A percentile compares a stretch with the other conserved stretches of the same genome.
Conservation (phyloP, 371 early-diverging fungal species). For the Rhizomucor pusillus region DNA sequence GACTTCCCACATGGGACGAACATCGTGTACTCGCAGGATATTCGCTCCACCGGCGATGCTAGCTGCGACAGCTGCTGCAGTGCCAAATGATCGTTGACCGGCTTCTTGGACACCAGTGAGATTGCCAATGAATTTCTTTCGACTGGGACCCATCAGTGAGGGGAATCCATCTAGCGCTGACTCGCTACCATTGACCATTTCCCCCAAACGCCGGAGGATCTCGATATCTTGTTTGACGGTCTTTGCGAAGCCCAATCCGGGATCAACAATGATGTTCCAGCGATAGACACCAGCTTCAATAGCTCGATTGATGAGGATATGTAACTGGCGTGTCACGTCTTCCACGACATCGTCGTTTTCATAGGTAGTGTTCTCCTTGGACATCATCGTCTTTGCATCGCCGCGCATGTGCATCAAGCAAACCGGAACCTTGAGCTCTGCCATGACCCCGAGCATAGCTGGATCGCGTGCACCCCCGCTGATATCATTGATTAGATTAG, state of each 20-base stretch:
- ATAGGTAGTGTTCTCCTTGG: conserved; percentile 65
- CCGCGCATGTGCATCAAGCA: conserved; percentile 98
- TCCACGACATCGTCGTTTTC: conserved; percentile 69
- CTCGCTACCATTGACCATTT: conserved; percentile 54
- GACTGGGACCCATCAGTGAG: conserved; percentile 80
- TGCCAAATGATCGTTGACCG: conserved; percentile 83
- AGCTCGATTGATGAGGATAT: conserved; percentile 64
- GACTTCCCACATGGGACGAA: conserved; percentile 88
- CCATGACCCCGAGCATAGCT: conserved; percentile 77
- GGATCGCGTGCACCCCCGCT: conserved; percentile 87
- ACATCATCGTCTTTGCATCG: conserved; percentile 85
- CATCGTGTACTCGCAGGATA: conserved; percentile 93
- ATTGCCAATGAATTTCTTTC: conserved; percentile 86
- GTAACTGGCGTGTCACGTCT: conserved; percentile 69
- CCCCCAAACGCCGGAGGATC: conserved; percentile 69
- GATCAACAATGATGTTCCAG: conserved; percentile 97
- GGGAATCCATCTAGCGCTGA: conserved; percentile 74
- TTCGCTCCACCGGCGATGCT: conserved; percentile 84
- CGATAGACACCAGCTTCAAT: conserved; percentile 80
- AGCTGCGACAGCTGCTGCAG: conserved; percentile 92
- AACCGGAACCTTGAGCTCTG: conserved; percentile 79
- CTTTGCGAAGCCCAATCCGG: conserved; percentile 98
- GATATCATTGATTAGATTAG: conserved; percentile 90
- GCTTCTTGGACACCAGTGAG: conserved; percentile 71
- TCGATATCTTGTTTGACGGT: conserved; percentile 83